phyloP scores from a whole-genome alignment of 129 eudicot genomes.

The Escallonia herrerae region DNA sequence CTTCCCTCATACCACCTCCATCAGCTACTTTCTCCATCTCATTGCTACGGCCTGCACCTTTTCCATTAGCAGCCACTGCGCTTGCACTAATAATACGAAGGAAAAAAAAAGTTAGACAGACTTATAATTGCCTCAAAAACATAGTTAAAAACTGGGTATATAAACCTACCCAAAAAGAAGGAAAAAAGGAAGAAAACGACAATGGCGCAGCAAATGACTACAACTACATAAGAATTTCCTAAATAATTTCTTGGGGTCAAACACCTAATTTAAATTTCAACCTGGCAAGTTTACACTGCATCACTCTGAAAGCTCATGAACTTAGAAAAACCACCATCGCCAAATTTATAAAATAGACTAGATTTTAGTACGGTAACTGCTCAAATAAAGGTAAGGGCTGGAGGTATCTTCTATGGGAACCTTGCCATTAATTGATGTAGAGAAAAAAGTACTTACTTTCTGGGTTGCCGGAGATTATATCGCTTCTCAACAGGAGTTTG shows the following conservation, averaged over 20 bases:
- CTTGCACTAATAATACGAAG: slow-evolving; percentile 36
- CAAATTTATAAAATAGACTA: too few relatives aligned
- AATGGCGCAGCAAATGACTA: neutral
- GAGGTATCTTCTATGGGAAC: too few relatives aligned
- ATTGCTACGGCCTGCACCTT: slow-evolving; percentile 35
- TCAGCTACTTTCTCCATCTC: slow-evolving; percentile 28
- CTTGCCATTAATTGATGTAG: too few relatives aligned
- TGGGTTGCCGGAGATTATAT: slow-evolving; percentile 72
- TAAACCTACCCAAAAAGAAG: too few relatives aligned
- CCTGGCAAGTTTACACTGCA: too few relatives aligned
- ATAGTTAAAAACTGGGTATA: neutral
- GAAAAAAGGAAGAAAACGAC: too few relatives aligned
- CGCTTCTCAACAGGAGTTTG: slow-evolving; percentile 51
- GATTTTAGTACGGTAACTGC: neutral
- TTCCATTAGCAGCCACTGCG: slow-evolving; percentile 33
- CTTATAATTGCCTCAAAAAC: slow-evolving; percentile 5
- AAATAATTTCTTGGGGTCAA: neutral
- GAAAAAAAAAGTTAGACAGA: neutral
- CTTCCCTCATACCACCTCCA: slow-evolving; percentile 35
- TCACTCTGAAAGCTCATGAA: too few relatives aligned
- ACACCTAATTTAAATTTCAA: neutral
- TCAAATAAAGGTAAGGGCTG: too few relatives aligned
- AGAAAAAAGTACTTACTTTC: slow-evolving; percentile 33
- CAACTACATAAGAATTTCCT: too few relatives aligned
- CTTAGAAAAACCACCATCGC: too few relatives aligned